phyloP scores from a whole-genome alignment of 192 early-diverging fungal genomes.

The Linnemannia exigua region DNA sequence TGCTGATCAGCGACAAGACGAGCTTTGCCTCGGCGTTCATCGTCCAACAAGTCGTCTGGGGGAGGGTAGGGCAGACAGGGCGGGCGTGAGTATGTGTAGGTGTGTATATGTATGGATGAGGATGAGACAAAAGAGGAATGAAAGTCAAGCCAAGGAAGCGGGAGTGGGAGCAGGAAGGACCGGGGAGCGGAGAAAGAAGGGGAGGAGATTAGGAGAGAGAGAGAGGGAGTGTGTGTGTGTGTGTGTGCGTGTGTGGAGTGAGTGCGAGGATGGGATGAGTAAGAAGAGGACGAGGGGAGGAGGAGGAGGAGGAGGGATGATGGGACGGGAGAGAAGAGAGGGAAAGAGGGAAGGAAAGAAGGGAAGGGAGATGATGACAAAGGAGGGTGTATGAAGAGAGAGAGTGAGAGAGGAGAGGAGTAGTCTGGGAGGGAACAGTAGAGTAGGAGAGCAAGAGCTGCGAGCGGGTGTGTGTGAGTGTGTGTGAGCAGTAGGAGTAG shows the following conservation, averaged over 20 bases:
- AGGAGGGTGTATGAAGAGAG: neutral
- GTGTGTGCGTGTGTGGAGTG: too few relatives aligned
- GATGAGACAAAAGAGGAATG: neutral
- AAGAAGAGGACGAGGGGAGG: neutral
- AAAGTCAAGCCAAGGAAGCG: neutral
- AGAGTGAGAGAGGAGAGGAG: neutral
- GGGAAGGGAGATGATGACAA: neutral
- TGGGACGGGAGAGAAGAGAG: neutral
- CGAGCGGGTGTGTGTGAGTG: neutral
- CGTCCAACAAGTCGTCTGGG: neutral
- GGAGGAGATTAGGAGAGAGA: neutral
- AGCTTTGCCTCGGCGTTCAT: slow-evolving; percentile 48
- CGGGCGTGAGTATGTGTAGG: neutral
- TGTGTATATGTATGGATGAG: neutral
- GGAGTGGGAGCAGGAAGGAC: neutral
- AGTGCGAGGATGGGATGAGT: too few relatives aligned
- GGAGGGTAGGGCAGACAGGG: neutral
- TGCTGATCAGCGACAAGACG: slow-evolving; percentile 44
- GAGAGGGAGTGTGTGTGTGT: neutral
- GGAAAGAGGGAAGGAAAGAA: neutral
- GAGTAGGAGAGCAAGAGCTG: too few relatives aligned
- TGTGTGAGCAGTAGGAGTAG: neutral
- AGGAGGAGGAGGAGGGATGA: neutral
- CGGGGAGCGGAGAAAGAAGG: neutral
- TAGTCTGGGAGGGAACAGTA: too few relatives aligned